A percentile compares a stretch with the other conserved stretches of the same genome.
These are phyloP conservation scores for Cladosporium velox DNA, from an alignment of 2,329 filamentous ascomycete species.

Conservation along the genomic window DNA sequence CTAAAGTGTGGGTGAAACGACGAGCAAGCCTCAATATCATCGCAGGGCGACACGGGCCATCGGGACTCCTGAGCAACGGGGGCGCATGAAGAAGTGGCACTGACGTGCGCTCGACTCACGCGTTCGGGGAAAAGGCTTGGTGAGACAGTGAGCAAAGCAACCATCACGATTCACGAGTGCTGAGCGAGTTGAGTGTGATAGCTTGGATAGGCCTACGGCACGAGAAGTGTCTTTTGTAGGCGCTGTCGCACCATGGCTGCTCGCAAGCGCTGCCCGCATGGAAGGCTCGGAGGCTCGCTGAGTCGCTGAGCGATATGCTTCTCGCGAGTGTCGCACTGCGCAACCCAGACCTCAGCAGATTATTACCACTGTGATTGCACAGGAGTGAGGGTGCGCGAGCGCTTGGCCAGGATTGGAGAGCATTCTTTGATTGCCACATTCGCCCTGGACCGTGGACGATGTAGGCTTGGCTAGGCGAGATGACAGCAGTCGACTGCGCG, in stretches of 20 bases:
- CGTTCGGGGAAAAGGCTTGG: constrained; percentile 11
- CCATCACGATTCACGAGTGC: constrained; percentile 8
- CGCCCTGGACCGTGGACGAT: background rate
- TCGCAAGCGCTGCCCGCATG: background rate
- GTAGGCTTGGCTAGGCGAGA: constrained; percentile 19
- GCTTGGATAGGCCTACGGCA: background rate
- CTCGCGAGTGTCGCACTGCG: background rate
- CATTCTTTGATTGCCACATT: constrained; percentile 7
- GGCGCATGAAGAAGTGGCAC: constrained; percentile 13
- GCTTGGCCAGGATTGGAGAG: constrained; percentile 6
- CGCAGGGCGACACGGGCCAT: constrained; percentile 11
- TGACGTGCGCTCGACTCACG: constrained; percentile 15
- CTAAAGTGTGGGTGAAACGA: constrained; percentile 19
- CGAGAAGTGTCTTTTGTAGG: constrained; percentile 6
- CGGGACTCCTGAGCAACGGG: constrained; percentile 5
- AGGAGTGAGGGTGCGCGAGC: background rate
- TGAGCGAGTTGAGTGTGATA: background rate
- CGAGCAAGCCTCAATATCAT: constrained; percentile 16
- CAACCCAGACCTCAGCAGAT: background rate
- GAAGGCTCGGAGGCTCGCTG: background rate
- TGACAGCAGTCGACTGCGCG: constrained; percentile 1
- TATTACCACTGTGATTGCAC: background rate
- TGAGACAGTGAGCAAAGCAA: constrained; percentile 14
- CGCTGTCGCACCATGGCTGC: constrained; percentile 5
- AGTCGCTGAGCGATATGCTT: background rate